Conservation (phyloP, 1,284 basidiomycete species). For the Ganoderma meredithae region DNA sequence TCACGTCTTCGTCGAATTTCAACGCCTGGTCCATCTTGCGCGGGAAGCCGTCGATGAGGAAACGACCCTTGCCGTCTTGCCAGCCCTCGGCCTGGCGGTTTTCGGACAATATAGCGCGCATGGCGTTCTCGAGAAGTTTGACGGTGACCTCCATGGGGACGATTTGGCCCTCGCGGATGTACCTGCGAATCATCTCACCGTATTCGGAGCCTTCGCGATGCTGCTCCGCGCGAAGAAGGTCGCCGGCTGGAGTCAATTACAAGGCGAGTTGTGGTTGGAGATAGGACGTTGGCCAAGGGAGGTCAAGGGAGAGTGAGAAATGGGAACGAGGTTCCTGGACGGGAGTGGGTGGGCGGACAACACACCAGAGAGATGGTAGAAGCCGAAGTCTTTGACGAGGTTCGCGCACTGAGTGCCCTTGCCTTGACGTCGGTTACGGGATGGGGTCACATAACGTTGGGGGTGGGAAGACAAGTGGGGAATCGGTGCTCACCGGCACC, state of each 20-base stretch:
- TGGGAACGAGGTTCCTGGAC: not conserved
- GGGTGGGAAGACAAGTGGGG: not conserved
- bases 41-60: conserved; percentile 98
- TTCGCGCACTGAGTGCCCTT: conserved; percentile 96
- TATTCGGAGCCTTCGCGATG: conserved; percentile 86
- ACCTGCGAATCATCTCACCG: conserved; percentile 87
- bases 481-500: conserved; percentile 75
- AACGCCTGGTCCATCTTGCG: conserved; percentile 98
- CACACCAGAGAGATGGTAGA: conserved; percentile 93
- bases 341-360: conserved; percentile 9
- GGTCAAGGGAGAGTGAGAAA: conserved; percentile 15
- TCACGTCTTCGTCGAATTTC: conserved; percentile 90
- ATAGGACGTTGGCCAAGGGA: conserved; percentile 6
- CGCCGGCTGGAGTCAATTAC: conserved; percentile 75
- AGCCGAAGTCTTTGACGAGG: conserved; percentile 90
- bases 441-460: conserved; percentile 13
- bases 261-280: conserved; percentile 6
- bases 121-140: conserved; percentile 95
- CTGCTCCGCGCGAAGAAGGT: conserved; percentile 96
- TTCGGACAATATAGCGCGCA: conserved; percentile 70
- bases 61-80: conserved; percentile 81
- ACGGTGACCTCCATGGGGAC: conserved; percentile 98
- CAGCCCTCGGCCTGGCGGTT: conserved; percentile 61
- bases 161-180: conserved; percentile 93
- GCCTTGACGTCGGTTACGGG: conserved; percentile 54